Conservation (phyloP, 768 basidiomycete species). For the Tricholoma sp. region DNA sequence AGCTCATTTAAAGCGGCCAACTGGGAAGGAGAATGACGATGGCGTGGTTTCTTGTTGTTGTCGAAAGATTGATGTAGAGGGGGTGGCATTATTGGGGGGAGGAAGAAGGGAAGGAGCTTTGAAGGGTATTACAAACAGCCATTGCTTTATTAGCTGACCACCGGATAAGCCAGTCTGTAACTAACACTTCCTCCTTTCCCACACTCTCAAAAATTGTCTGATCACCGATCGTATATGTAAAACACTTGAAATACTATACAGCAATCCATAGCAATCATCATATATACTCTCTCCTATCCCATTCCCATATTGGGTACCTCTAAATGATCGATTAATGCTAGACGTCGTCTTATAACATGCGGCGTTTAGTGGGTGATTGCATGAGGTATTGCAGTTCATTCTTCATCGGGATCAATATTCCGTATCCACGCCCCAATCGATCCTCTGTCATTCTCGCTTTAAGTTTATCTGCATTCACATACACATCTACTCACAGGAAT, state of each 20-base stretch:
- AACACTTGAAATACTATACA: not conserved
- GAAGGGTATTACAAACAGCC: slow-evolving; percentile 20
- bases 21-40: slow-evolving; percentile 69
- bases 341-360: not conserved
- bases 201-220: slow-evolving; percentile 21
- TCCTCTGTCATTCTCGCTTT: slow-evolving; percentile 64
- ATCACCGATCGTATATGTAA: not conserved
- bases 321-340: not conserved
- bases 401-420: slow-evolving; percentile 65
- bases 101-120: slow-evolving; percentile 11
- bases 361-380: not conserved
- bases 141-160: slow-evolving; percentile 3
- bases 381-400: slow-evolving; percentile 2
- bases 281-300: slow-evolving; percentile 9
- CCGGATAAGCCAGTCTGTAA: slow-evolving; percentile 12
- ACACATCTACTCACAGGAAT: slow-evolving; percentile 84
- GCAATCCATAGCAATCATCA: slow-evolving; percentile 10
- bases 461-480: too few species aligned
- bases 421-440: slow-evolving; percentile 97
- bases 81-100: slow-evolving; percentile 24
- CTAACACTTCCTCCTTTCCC: slow-evolving; percentile 19
- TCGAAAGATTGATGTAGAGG: slow-evolving; percentile 28
- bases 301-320: slow-evolving; percentile 2
- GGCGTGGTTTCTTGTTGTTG: slow-evolving; percentile 70
- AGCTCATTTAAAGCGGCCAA: slow-evolving; percentile 74